These are phyloP conservation scores for Dichotomopilus funicola DNA, from an alignment of 2,329 filamentous ascomycete species.

Conservation along the genomic window DNA sequence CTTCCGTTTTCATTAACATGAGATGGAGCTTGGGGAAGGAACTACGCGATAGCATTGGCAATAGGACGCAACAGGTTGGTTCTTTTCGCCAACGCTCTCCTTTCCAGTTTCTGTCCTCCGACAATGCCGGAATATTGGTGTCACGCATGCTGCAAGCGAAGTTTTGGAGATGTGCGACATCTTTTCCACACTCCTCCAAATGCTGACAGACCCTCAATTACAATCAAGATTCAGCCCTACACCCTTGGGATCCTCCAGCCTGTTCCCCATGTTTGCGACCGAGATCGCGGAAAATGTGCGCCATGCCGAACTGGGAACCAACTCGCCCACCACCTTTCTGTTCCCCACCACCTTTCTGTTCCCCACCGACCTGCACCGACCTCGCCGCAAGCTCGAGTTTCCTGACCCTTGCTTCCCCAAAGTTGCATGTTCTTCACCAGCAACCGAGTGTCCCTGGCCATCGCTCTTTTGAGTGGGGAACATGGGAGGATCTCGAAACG, in stretches of 20 bases:
- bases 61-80: neutral
- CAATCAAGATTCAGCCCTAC: slow-evolving; percentile 9
- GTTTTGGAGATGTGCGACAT: too few relatives aligned
- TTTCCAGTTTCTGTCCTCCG: neutral
- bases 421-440: slow-evolving; percentile 10
- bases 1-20: slow-evolving; percentile 8
- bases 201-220: neutral
- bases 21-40: neutral
- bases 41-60: neutral
- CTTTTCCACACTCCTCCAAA: neutral
- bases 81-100: neutral
- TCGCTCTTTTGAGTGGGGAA: slow-evolving; percentile 2
- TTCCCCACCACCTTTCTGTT: slow-evolving; percentile 8
- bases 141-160: too few relatives aligned
- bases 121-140: too few relatives aligned
- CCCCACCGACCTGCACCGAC: neutral
- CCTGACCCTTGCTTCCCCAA: neutral
- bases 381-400: too few relatives aligned
- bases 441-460: neutral
- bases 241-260: neutral
- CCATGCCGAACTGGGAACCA: neutral
- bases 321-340: slow-evolving; percentile 5
- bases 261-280: slow-evolving; percentile 5
- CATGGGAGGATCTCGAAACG: neutral
- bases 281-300: slow-evolving; percentile 4